These are phyloP conservation scores for Acanthamoeba comandoni DNA, from an alignment of 208 protist species.

Conservation along the genomic window DNA sequence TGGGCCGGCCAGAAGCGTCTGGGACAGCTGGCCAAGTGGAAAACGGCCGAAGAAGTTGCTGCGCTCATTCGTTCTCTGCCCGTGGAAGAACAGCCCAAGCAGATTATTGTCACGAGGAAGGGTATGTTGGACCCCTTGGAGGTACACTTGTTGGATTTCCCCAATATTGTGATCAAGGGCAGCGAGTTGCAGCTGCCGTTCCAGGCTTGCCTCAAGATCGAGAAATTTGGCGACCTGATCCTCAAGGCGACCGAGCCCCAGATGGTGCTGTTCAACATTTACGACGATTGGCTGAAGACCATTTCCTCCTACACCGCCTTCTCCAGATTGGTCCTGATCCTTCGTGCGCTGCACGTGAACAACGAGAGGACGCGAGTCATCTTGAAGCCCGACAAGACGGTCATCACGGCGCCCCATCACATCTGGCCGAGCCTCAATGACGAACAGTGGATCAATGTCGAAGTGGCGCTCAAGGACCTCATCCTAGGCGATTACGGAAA, in stretches of 20 bases:
- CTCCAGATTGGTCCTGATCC: conserved; percentile 98
- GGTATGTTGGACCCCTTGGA: conserved; percentile 97
- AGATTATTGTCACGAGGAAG: conserved; percentile 99
- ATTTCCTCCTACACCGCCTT: conserved; percentile 99
- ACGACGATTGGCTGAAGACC: conserved; percentile 99
- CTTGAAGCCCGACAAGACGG: conserved; percentile 96
- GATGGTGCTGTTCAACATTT: conserved; percentile 98
- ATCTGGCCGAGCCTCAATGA: conserved; percentile 99
- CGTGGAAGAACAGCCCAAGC: conserved; percentile 98
- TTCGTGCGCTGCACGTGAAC: conserved; percentile 98
- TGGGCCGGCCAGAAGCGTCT: conserved; percentile 99
- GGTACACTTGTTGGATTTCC: conserved; percentile 95
- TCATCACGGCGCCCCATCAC: conserved; percentile 96
- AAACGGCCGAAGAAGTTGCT: conserved; percentile 99
- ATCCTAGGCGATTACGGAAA: conserved; percentile 99
- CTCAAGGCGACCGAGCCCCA: conserved; percentile 98
- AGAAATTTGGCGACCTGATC: conserved; percentile 99
- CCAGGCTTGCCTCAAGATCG: conserved; percentile 98
- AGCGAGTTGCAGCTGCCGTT: conserved; percentile 99
- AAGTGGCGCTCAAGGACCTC: conserved; percentile 98
- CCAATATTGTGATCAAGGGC: conserved; percentile 99
- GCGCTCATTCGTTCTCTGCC: conserved; percentile 98
- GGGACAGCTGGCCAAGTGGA: conserved; percentile 98
- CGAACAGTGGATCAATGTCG: conserved; percentile 99
- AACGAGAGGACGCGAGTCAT: conserved; percentile 94